Base-by-base conservation (phyloP, 306 rosid genomes). In the Begonia masoniana region DNA sequence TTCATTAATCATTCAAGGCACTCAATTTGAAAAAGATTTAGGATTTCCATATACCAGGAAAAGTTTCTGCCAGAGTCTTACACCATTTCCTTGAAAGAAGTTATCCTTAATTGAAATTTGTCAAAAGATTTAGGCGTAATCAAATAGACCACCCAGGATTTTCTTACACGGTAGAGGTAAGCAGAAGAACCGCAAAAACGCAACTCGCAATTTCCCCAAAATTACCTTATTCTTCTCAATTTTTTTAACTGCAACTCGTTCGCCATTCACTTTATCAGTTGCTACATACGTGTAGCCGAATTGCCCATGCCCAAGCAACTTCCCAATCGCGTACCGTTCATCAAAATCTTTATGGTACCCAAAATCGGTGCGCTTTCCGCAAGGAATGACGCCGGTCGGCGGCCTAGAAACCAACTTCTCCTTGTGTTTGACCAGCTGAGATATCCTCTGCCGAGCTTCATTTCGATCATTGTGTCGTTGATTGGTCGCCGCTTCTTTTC, bases 251-350 rank as follows among this genome's bases (percentile, higher is more conserved):
- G 95, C 99, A 12, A 91, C 99, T 13, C 96, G 93, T 71, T 92
- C 93, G 70, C 95, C 96, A 70, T 77, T 86, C 2, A 56, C 71
- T 69, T 72, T 82, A 63, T 86, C 87, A 6, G 71, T 52, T 2
- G 96, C 99, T 9, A 83, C 96, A 62, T 83, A 92, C 6, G 99
- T 92, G 49, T 92, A 92, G n/a, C 99, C 99, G 62, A 92, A 92
- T 60, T 92, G 99, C 0, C 99, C 99, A 12, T 92, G 96, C 0
- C 99, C 99, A 35, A 92, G 71, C 79, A 92, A 67, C 62, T 92
- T 92, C 51, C 96, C 99, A 12, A 92, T 79, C 57, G 83, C 61
- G 69, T 81, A 92, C 0, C 78, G 62, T 56, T 15, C 46, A 12
- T 74, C 81, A 50, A 92, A 92, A 52, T 86, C 76, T 50, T 92